Evolutionary conservation across 805 yeast species (phyloP), one percentile per base, ranked within the genome.

Genomic region (Ogataea naganishii): DNA sequence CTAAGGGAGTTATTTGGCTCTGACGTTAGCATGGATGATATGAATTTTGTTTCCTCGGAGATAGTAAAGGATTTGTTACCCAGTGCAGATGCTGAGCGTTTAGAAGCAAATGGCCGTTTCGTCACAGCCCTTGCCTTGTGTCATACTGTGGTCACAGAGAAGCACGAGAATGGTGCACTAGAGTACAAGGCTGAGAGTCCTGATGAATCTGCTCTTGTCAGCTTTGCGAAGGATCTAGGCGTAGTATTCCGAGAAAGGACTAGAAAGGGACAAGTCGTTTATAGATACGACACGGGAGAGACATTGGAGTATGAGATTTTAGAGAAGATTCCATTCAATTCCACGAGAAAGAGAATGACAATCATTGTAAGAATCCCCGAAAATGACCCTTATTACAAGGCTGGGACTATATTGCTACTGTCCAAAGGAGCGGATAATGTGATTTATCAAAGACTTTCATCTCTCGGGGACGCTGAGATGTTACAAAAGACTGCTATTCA

Each of bases 291-390:
- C 23, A 68, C 68, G 31, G 81, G 82, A 3, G 41, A 56, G 23
- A 52, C 56, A 7, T 37, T 42, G 11, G 61, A 57, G 26, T 77
- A 60, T 44, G 69, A 66, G 36, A 49, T 78, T 6, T 55, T 80
- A 35, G 72, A 70, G 33, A 57, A 64, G 4, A 62, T 81, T 32
- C 75, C 80, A 12, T 81, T 81, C 53, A 66, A 75, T 17, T 80
- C 89, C 2, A 64, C 78, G 1, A 62, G 94, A 44, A 81, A 80
- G 56, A 65, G 92, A 48, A 82, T 82, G 92, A 71, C 84, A n/a
- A 69, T 77, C 32, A 61, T 81, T 34, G 58, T 79, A n/a, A 63
- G 61, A 32, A 51, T 64, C 29, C 67, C 72, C 4, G n/a, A n/a
- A n/a, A n/a, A n/a, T n/a, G 36, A 32, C 4, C 27, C 12, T 11